A percentile compares a stretch with the other conserved stretches of the same genome.
Conservation (phyloP, 2,329 filamentous ascomycete genomes). For the Leptosphaerulina australis region DNA sequence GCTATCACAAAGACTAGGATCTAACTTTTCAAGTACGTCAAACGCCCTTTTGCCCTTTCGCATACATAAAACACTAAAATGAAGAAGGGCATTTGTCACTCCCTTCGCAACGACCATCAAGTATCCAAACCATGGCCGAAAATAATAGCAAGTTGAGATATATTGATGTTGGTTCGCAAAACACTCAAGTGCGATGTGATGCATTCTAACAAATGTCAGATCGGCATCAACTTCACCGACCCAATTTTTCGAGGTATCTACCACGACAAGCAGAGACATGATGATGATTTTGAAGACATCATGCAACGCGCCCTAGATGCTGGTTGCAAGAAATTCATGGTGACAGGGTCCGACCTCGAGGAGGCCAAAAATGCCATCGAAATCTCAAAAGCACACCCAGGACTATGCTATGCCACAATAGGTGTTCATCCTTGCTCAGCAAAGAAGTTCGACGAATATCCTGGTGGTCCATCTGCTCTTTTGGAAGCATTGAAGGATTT, state of each 20-base stretch:
- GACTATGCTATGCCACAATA: conserved; percentile 84
- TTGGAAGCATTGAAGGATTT: conserved; percentile 68
- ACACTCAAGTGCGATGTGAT: conserved; percentile 9
- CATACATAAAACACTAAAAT: not conserved
- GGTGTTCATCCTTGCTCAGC: conserved; percentile 93
- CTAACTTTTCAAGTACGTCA: conserved; percentile 23
- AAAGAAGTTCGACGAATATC: conserved; percentile 72
- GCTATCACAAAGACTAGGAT: not conserved
- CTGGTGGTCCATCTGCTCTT: conserved; percentile 61
- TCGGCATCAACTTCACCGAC: conserved; percentile 96
- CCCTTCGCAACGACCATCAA: too few species aligned
- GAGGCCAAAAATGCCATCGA: conserved; percentile 77
- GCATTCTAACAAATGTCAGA: conserved; percentile 51
- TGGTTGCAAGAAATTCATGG: conserved; percentile 87
- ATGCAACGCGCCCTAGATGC: conserved; percentile 77
- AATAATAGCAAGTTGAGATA: conserved; percentile 39
- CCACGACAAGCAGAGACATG: conserved; percentile 77
- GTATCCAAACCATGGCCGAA: conserved; percentile 22
- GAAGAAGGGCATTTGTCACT: not conserved
- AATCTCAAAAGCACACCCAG: conserved; percentile 75
- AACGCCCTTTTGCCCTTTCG: not conserved
- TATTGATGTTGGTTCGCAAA: conserved; percentile 52
- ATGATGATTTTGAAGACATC: conserved; percentile 75
- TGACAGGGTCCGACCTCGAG: conserved; percentile 85
- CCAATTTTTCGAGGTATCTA: conserved; percentile 86